These are phyloP conservation scores for Sporothrix curviconia DNA, from an alignment of 2,329 filamentous ascomycete genomes.

Conservation along the genomic window DNA sequence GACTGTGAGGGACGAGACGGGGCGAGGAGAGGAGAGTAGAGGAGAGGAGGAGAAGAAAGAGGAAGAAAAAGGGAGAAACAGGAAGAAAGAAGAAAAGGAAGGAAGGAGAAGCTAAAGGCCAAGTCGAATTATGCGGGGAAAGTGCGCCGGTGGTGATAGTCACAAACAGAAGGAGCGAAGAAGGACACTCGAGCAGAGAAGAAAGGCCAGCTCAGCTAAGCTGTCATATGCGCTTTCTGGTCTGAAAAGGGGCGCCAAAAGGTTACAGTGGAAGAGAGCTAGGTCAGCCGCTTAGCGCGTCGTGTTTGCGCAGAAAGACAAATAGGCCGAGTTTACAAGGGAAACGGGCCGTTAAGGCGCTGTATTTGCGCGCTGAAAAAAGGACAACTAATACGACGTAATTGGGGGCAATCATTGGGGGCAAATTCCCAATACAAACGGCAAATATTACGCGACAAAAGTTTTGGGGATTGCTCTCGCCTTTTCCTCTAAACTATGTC, in stretches of 20 bases:
- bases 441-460: not conserved
- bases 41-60: not conserved
- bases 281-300: not conserved
- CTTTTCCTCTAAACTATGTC: not conserved
- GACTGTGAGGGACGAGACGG: not conserved
- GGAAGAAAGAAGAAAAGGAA: not conserved
- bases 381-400: no score
- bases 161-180: not conserved
- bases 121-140: not conserved
- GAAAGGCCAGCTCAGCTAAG: not conserved
- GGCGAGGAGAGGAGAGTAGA: not conserved
- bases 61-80: not conserved
- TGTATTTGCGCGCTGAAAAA: no score
- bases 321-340: constrained; percentile 2
- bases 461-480: not conserved
- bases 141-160: not conserved
- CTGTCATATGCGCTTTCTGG: not conserved
- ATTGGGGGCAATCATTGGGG: not conserved
- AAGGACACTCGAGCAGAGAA: not conserved
- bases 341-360: not conserved
- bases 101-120: not conserved
- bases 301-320: not conserved
- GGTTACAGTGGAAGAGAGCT: constrained; percentile 4
- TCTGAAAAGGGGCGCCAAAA: constrained; percentile 2
- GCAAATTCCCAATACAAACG: not conserved